These are phyloP conservation scores for Chenopodium formosanum DNA, from an alignment of 148 eudicot genomes.

Conservation along the genomic window DNA sequence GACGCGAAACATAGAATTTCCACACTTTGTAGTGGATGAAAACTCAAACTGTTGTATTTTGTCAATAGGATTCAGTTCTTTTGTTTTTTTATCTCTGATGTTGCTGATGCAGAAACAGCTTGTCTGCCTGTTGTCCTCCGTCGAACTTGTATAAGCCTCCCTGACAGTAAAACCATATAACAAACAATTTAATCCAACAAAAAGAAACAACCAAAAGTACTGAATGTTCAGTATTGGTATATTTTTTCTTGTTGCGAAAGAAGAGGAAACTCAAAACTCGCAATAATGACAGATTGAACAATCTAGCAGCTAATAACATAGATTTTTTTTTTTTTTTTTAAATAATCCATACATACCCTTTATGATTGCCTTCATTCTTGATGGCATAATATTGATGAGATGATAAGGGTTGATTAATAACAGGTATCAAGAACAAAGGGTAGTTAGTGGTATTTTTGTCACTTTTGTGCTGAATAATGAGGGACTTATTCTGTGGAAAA, in stretches of 20 bases:
- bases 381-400: conserved; percentile 43
- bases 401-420: conserved; percentile 46
- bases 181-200: too few species aligned
- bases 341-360: conserved; percentile 40
- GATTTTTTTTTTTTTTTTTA: background rate
- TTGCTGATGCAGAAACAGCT: conserved; percentile 29
- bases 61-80: conserved; percentile 40
- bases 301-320: too few species aligned
- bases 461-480: conserved; percentile 18
- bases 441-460: background rate
- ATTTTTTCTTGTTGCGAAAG: too few species aligned
- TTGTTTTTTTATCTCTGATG: conserved; percentile 34
- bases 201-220: too few species aligned
- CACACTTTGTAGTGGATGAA: background rate
- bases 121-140: conserved; percentile 36
- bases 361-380: conserved; percentile 31
- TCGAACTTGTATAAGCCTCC: conserved; percentile 20
- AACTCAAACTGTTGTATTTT: conserved; percentile 49
- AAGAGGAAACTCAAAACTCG: background rate
- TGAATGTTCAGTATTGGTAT: too few species aligned
- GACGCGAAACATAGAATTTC: background rate
- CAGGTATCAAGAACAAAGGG: conserved; percentile 37
- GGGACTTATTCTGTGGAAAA: conserved; percentile 58
- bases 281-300: background rate
- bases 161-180: background rate